Evolutionary conservation across 2,329 filamentous ascomycete genomes (phyloP), one percentile per base, ranked within the genome.

Genomic region (Sclerotinia sclerotiorum): DNA sequence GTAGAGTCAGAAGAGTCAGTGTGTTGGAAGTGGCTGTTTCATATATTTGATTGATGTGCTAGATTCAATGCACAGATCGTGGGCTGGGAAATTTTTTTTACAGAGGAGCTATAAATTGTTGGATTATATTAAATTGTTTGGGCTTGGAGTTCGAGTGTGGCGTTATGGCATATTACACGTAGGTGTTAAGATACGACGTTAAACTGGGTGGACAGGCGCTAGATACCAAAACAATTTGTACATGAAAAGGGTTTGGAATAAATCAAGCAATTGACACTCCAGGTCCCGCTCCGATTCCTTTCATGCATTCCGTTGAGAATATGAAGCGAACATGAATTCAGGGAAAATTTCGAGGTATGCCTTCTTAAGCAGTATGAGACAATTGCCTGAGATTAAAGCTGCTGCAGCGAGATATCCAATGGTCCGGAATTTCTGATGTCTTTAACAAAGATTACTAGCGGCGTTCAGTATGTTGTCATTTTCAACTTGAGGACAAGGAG

Each of bases 11-110:
- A 67, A 75, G 74, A 54, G 69, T 72, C 7, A 77, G 74, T 69
- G 73, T 69, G 55, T 71, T 78, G 69, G 76, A 77, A 66, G 75
- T 77, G 44, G 71, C 65, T 21, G 72, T 78, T 48, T 58, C 51
- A 5, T 68, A 65, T n/a, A 51, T 65, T 65, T 68, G 44, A 68
- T 29, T n/a, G 24, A 29, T 17, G n/a, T n/a, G 13, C 29, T 32
- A 4, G 57, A 55, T 27, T 42, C 10, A 51, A 51, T 15, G n/a
- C n/a, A 51, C 13, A 10, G 17, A 2, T 15, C 5, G 8, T 10
- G 60, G 17, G 2, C 15, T 17, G 35, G 5, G 27, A 5, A 35
- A 8, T 19, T 5, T 13, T 19, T 51, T 15, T 24, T 27, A 35
- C 15, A 21, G 46, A 17, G 8, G n/a, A 24, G 5, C 60, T 35